A percentile compares a stretch with the other conserved stretches of the same genome.
Evolutionary conservation across 2,329 filamentous ascomycete species (phyloP).

Genomic region (Xylaria sp.): DNA sequence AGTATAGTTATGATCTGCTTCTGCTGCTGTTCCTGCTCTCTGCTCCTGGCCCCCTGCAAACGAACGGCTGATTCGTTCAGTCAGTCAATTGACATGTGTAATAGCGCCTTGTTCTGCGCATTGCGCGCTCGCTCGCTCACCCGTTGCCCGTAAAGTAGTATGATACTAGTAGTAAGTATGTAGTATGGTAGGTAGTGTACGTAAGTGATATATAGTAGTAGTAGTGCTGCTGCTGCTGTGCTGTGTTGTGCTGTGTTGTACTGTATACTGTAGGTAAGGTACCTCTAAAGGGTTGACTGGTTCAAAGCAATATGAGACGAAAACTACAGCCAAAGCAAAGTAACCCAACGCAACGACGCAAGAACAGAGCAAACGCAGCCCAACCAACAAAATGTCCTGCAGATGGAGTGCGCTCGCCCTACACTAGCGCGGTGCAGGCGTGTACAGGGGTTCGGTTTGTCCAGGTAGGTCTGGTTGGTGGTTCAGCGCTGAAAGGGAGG

Average conservation of each 20-base stretch:
- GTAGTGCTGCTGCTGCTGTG: background rate
- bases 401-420: conserved; percentile 13
- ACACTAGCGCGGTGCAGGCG: conserved; percentile 12
- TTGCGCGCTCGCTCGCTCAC: conserved; percentile 14
- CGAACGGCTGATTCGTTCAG: conserved; percentile 18
- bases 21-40: background rate
- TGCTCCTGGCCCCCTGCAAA: conserved; percentile 13
- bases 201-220: too few relatives aligned
- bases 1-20: conserved; percentile 14
- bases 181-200: background rate
- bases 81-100: conserved; percentile 8
- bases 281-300: conserved; percentile 14
- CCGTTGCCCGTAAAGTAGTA: conserved; percentile 3
- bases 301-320: conserved; percentile 1
- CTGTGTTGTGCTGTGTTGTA: background rate
- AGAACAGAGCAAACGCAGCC: conserved; percentile 13
- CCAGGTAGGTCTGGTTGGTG: conserved; percentile 9
- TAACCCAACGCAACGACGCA: conserved; percentile 1
- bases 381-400: conserved; percentile 20
- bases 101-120: conserved; percentile 5
- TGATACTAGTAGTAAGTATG: background rate
- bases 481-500: background rate
- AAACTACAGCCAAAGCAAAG: conserved; percentile 8
- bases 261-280: too few relatives aligned
- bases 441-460: conserved; percentile 10